Base-by-base conservation (phyloP, 2,329 filamentous ascomycete species). In the Zelopaecilomyces penicillatus region DNA sequence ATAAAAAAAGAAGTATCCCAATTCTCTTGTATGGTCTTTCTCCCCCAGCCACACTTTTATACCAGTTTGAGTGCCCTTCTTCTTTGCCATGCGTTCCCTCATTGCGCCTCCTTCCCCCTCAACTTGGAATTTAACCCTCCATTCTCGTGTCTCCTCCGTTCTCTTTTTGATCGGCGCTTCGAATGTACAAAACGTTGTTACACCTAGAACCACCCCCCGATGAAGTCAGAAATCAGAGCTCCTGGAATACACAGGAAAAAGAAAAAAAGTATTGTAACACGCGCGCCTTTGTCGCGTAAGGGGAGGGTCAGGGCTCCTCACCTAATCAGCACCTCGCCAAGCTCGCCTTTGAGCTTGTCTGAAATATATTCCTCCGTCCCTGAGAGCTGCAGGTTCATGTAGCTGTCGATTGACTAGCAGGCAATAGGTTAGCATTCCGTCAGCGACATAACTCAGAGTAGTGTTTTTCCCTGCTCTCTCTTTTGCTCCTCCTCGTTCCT, bases 151-250 rank as follows among this genome's bases (percentile, higher is more conserved):
- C 77, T 36, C 65, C 71, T 30, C 39, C 43, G 28, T 69, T 65
- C 43, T 71, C 69, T 47, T 68, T 70, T 47, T 70, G 62, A 45
- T 75, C 73, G 41, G 76, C 78, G 42, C 71, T 73, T 52, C 78
- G 75, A 55, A 97, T 91, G 85, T 88, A 97, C 39, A 97, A 75
- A n/a, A 97, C 91, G 62, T 97, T 97, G 70, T 97, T 97, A 70
- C 89, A 94, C 62, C 86, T 88, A 53, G 27, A 11, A 37, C 33
- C 1, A 5, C 19, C 19, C 19, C 19, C 19, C 19, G 19, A 19
- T 19, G 19, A 43, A 51, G 44, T 43, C 49, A 29, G 38, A 34
- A 34, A 34, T 36, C 42, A 41, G 50, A 55, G 9, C 39, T 6
- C 37, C 19, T 19, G 19, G 19, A 19, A 19, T 19, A 19, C 3